A percentile compares a stretch with the other conserved stretches of the same genome.
Conservation (phyloP, 768 basidiomycete species). For the Russula virescens region DNA sequence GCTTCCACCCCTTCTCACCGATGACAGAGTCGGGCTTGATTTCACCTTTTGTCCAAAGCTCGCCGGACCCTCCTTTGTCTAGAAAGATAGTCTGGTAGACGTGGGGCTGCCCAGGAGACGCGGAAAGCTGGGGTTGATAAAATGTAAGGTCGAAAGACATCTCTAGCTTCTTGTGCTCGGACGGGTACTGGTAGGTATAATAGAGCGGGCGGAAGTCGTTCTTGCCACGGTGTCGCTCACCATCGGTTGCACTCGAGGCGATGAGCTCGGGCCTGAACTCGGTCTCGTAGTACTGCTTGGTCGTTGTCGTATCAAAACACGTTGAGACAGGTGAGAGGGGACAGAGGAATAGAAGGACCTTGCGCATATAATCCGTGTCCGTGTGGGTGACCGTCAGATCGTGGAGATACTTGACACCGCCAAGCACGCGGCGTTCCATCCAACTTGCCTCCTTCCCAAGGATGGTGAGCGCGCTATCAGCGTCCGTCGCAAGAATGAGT, state of each 20-base stretch:
- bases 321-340: not conserved
- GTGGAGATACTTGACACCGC: constrained; percentile 41
- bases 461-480: constrained; percentile 39
- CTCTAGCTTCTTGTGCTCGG: constrained; percentile 43
- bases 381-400: constrained; percentile 49
- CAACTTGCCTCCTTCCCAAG: constrained; percentile 36
- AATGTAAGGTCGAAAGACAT: constrained; percentile 48
- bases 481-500: constrained; percentile 40
- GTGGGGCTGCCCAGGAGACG: constrained; percentile 32
- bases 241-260: constrained; percentile 22
- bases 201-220: constrained; percentile 41
- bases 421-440: constrained; percentile 38
- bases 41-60: constrained; percentile 40
- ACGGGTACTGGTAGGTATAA: constrained; percentile 40
- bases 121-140: constrained; percentile 44
- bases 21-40: constrained; percentile 38
- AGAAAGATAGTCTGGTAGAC: constrained; percentile 50
- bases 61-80: constrained; percentile 36
- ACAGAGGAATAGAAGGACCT: constrained; percentile 28
- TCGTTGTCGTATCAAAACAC: not conserved
- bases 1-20: constrained; percentile 48
- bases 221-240: not conserved
- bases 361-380: constrained; percentile 42
- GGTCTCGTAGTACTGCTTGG: constrained; percentile 37
- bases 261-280: constrained; percentile 34